Percentiles rank a stretch among this genome's conserved stretches.
phyloP scores from a whole-genome alignment of 768 basidiomycete genomes.

The Inosperma sp. region DNA sequence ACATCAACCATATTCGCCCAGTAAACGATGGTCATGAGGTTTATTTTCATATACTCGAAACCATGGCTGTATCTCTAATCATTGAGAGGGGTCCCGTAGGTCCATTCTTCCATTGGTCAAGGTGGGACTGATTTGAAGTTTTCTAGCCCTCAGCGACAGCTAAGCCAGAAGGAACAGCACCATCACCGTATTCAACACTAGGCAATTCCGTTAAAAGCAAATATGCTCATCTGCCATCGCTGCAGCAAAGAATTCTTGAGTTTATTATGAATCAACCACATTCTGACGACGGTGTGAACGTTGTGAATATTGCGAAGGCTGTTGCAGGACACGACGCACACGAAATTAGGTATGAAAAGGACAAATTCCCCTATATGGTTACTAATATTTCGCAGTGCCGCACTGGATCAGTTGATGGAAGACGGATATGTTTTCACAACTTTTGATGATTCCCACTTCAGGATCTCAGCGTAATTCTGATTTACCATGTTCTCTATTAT shows the following conservation, averaged over 20 bases:
- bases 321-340: constrained; percentile 50
- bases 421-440: constrained; percentile 79
- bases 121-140: constrained; percentile 17
- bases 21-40: constrained; percentile 71
- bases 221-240: constrained; percentile 50
- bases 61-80: constrained; percentile 61
- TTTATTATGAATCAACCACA: constrained; percentile 51
- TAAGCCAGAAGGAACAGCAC: constrained; percentile 5
- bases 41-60: constrained; percentile 77
- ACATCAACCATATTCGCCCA: constrained; percentile 66
- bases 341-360: constrained; percentile 51
- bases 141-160: constrained; percentile 18
- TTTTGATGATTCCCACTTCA: constrained; percentile 76
- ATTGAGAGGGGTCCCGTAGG: constrained; percentile 65
- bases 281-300: constrained; percentile 65
- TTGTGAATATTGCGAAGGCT: constrained; percentile 64
- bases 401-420: constrained; percentile 73
- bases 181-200: constrained; percentile 42
- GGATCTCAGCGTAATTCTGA: constrained; percentile 36
- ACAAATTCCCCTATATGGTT: neutral
- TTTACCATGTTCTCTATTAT: neutral
- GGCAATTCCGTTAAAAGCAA: constrained; percentile 33
- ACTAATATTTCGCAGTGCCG: constrained; percentile 42
- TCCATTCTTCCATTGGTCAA: constrained; percentile 5
- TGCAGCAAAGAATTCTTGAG: constrained; percentile 63